Conservation (phyloP, 2,329 filamentous ascomycete species). For the Hymenoscyphus fructigenus region DNA sequence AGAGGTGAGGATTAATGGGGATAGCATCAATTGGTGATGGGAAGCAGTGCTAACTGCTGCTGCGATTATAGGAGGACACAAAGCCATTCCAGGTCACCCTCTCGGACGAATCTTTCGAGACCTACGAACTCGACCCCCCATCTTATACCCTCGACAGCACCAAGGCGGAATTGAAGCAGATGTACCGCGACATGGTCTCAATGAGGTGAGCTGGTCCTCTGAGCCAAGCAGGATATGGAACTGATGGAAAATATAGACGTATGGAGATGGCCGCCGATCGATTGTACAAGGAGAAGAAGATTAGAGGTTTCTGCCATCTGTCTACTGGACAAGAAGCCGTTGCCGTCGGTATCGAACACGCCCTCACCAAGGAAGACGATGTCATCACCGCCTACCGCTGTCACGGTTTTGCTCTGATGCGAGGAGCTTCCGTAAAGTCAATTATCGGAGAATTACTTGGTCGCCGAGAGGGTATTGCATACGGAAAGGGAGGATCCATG, state of each 20-base stretch:
- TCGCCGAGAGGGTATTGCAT: conserved; percentile 92
- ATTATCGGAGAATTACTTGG: conserved; percentile 96
- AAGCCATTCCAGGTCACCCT: conserved; percentile 89
- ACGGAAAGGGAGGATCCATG: conserved; percentile 99
- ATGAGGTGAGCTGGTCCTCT: conserved; percentile 66
- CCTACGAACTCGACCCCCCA: conserved; percentile 96
- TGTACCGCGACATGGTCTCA: conserved; percentile 97
- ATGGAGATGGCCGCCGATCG: conserved; percentile 99
- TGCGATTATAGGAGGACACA: conserved; percentile 72
- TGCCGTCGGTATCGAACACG: conserved; percentile 94
- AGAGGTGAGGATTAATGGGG: conserved; percentile 48
- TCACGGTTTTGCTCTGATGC: conserved; percentile 98
- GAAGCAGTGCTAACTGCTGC: conserved; percentile 9
- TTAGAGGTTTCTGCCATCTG: conserved; percentile 98
- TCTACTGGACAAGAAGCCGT: conserved; percentile 98
- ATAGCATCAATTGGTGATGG: conserved; percentile 6
- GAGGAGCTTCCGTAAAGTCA: conserved; percentile 82
- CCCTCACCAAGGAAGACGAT: conserved; percentile 87
- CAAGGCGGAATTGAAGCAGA: conserved; percentile 97
- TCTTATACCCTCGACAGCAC: conserved; percentile 89
- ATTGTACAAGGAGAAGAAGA: conserved; percentile 99
- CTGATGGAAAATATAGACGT: conserved; percentile 58
- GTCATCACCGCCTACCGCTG: conserved; percentile 98
- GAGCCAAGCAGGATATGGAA: conserved; percentile 1
- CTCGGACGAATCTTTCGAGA: conserved; percentile 99